Conservation (phyloP, 2,329 filamentous ascomycete genomes). For the Fusarium sarcochroum region DNA sequence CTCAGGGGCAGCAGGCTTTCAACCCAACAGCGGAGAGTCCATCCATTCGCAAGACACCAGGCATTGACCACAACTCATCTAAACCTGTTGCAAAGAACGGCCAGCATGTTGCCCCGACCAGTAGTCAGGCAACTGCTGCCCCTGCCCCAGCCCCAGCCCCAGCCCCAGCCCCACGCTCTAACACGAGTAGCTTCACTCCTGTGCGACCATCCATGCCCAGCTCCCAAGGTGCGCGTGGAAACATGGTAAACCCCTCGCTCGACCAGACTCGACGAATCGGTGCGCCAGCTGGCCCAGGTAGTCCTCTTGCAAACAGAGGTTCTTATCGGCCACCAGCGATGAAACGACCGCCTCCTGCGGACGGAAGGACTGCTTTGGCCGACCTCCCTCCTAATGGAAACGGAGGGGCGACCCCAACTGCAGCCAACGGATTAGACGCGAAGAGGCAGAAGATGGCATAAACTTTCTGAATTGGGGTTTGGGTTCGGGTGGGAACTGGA, state of each 20-base stretch:
- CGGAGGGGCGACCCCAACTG: slow-evolving; percentile 37
- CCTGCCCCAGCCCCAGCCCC: slow-evolving; percentile 2
- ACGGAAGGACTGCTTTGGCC: slow-evolving; percentile 61
- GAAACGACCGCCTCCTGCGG: slow-evolving; percentile 62
- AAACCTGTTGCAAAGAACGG: slow-evolving; percentile 76
- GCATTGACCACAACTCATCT: slow-evolving; percentile 84
- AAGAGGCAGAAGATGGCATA: slow-evolving; percentile 67
- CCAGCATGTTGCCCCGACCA: slow-evolving; percentile 64
- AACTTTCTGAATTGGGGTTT: slow-evolving; percentile 12
- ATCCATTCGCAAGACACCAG: slow-evolving; percentile 89
- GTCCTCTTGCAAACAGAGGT: slow-evolving; percentile 70
- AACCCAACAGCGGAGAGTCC: slow-evolving; percentile 84
- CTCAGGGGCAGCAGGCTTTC: slow-evolving; percentile 75
- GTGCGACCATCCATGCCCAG: slow-evolving; percentile 49
- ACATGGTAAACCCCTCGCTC: slow-evolving; percentile 66
- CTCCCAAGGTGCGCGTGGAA: slow-evolving; percentile 54
- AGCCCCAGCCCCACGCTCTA: slow-evolving; percentile 29
- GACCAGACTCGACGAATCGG: slow-evolving; percentile 71
- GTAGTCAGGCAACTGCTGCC: slow-evolving; percentile 46
- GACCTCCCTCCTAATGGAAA: slow-evolving; percentile 65
- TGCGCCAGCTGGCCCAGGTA: slow-evolving; percentile 67
- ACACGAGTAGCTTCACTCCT: slow-evolving; percentile 49
- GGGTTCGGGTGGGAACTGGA: slow-evolving; percentile 7
- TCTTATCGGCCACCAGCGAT: slow-evolving; percentile 72
- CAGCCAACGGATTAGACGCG: slow-evolving; percentile 56